A percentile compares a stretch with the other conserved stretches of the same genome.
phyloP scores from a whole-genome alignment of 2,329 filamentous ascomycete genomes.

The Trichoderma simmonsii region DNA sequence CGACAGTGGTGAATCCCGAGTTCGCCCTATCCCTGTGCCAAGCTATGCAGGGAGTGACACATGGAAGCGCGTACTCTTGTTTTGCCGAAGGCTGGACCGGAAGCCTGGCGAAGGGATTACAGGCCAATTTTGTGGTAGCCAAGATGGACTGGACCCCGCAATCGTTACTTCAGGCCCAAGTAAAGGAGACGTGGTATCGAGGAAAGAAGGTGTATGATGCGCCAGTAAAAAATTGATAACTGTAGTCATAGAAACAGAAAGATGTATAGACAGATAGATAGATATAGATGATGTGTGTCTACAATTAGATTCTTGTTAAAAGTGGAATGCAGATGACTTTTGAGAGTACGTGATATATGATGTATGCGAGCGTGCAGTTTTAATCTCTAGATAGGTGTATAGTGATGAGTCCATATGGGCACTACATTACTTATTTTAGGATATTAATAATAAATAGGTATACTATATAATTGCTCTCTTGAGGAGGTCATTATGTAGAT shows the following conservation, averaged over 20 bases:
- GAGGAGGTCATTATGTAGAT: not conserved
- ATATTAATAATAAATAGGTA: not conserved
- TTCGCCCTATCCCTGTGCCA: constrained; percentile 6
- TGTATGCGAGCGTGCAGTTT: not conserved
- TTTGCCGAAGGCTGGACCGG: constrained; percentile 8
- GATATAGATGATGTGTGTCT: not conserved
- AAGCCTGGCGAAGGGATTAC: not conserved
- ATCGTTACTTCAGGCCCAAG: not conserved
- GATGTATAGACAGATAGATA: not conserved
- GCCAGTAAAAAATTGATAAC: not conserved
- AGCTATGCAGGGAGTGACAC: constrained; percentile 4
- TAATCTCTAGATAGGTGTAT: not conserved
- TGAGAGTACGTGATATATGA: not conserved
- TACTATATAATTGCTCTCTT: not conserved
- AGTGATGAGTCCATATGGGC: not conserved
- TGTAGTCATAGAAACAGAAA: not conserved
- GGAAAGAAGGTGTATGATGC: constrained; percentile 7
- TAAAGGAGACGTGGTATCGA: constrained; percentile 1
- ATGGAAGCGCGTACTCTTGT: constrained; percentile 6
- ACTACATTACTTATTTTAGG: not conserved
- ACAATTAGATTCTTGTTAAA: not conserved
- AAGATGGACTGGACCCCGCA: constrained; percentile 9
- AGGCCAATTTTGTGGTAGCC: not conserved
- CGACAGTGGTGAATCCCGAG: not conserved
- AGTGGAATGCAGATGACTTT: not conserved